These are phyloP conservation scores for Trichoderma asperelloides DNA, from an alignment of 495 filamentous ascomycete species.

Conservation along the genomic window DNA sequence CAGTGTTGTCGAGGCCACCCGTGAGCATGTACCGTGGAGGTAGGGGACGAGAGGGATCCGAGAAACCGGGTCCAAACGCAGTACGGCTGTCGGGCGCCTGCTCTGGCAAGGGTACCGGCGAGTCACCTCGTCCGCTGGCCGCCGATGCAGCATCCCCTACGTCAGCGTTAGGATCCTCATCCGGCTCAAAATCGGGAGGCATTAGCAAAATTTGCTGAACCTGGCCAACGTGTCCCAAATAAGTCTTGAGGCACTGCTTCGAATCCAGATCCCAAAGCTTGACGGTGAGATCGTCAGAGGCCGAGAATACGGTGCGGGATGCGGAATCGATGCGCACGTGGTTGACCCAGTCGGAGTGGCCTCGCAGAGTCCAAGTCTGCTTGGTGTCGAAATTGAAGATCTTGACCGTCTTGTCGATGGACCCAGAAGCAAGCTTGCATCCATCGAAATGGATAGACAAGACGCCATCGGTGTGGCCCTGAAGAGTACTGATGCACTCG, in stretches of 20 bases:
- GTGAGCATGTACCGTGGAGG: conserved; percentile 89
- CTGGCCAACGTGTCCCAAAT: conserved; percentile 89
- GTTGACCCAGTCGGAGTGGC: conserved; percentile 93
- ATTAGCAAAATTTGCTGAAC: conserved; percentile 83
- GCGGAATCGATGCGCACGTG: conserved; percentile 71
- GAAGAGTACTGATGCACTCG: conserved; percentile 71
- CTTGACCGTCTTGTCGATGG: conserved; percentile 80
- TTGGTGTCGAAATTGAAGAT: conserved; percentile 89
- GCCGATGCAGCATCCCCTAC: conserved; percentile 46
- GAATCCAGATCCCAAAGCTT: conserved; percentile 92
- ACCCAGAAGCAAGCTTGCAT: conserved; percentile 76
- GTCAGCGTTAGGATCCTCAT: conserved; percentile 51
- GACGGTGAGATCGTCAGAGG: conserved; percentile 86
- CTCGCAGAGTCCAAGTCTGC: conserved; percentile 65
- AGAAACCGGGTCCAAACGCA: conserved; percentile 48
- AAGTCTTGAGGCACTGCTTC: conserved; percentile 63
- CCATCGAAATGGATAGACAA: conserved; percentile 80
- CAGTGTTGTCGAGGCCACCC: conserved; percentile 79
- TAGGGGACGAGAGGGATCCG: conserved; percentile 48
- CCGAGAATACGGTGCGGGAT: conserved; percentile 81
- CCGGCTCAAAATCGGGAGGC: conserved; percentile 80
- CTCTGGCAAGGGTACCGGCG: neutral
- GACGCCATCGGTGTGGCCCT: conserved; percentile 69
- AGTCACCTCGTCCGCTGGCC: conserved; percentile 24
- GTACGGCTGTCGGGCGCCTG: conserved; percentile 36